Percentiles rank a stretch among this genome's conserved stretches.
These are phyloP conservation scores for Mycosphaerelloides madeirae DNA, from an alignment of 2,329 filamentous ascomycete genomes.

Conservation along the genomic window DNA sequence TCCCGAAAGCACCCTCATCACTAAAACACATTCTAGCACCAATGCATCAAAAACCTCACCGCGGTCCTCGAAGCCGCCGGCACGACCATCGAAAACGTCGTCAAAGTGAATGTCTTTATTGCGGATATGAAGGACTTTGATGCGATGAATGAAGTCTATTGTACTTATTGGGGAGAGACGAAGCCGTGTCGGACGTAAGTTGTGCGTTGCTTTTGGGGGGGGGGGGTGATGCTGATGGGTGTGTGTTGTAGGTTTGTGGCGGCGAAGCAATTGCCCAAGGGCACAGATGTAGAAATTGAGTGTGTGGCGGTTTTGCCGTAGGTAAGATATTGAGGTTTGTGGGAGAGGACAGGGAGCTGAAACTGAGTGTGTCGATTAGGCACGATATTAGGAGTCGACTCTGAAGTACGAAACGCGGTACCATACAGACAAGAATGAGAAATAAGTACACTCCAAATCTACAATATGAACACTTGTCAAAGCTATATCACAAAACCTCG, in stretches of 20 bases:
- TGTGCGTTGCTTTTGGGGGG: conserved; percentile 3
- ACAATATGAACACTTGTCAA: no score
- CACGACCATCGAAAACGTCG: conserved; percentile 54
- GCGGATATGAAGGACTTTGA: conserved; percentile 62
- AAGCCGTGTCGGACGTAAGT: conserved; percentile 33
- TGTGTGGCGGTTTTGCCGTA: conserved; percentile 40
- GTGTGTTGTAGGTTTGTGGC: conserved; percentile 43
- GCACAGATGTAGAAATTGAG: conserved; percentile 53
- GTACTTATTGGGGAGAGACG: conserved; percentile 28
- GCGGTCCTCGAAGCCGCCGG: conserved; percentile 58
- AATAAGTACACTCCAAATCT: no score
- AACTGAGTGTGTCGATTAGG: no score
- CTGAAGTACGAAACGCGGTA: no score
- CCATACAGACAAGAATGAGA: no score
- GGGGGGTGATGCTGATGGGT: conserved; percentile 9
- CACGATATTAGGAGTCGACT: background rate
- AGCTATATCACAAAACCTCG: no score
- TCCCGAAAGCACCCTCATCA: background rate
- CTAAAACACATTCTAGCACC: conserved; percentile 35
- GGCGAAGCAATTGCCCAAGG: conserved; percentile 48
- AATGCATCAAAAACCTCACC: conserved; percentile 56
- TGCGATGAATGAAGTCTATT: conserved; percentile 54
- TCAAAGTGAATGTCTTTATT: conserved; percentile 65
- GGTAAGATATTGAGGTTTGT: conserved; percentile 12
- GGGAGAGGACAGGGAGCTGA: no score